Conservation (phyloP, 768 basidiomycete species). For the Austroboletus festivus region DNA sequence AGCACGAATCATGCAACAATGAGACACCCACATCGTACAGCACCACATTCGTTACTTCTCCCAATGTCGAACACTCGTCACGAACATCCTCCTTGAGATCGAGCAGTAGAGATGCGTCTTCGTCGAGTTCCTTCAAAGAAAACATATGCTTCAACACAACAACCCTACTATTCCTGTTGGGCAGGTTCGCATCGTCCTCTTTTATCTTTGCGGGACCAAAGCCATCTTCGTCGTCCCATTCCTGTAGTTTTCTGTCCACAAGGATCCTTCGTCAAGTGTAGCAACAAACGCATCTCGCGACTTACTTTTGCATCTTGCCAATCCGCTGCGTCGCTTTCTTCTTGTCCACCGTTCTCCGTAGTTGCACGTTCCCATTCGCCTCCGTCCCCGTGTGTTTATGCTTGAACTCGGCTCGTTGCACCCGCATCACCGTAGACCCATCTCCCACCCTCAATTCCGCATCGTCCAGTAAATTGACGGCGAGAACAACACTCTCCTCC, state of each 20-base stretch:
- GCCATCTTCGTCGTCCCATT: slow-evolving; percentile 95
- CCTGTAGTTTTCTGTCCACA: slow-evolving; percentile 70
- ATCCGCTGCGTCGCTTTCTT: slow-evolving; percentile 73
- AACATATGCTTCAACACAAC: slow-evolving; percentile 98
- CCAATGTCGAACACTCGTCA: slow-evolving; percentile 85
- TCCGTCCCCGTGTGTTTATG: slow-evolving; percentile 56
- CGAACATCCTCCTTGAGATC: slow-evolving; percentile 97
- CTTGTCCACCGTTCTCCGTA: slow-evolving; percentile 67
- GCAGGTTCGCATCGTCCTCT: slow-evolving; percentile 44
- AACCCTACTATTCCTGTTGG: slow-evolving; percentile 65
- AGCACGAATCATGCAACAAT: not conserved
- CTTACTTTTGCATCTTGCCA: slow-evolving; percentile 83
- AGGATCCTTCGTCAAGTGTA: not conserved
- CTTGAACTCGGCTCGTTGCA: slow-evolving; percentile 72
- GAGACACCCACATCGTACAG: slow-evolving; percentile 80
- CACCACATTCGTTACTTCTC: slow-evolving; percentile 94
- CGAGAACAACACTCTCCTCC: slow-evolving; percentile 89
- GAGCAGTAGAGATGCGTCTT: slow-evolving; percentile 80
- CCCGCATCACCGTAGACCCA: slow-evolving; percentile 65
- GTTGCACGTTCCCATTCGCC: slow-evolving; percentile 42
- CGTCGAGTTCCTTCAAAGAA: slow-evolving; percentile 75
- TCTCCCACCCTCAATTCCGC: slow-evolving; percentile 87
- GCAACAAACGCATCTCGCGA: not conserved
- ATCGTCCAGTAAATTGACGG: slow-evolving; percentile 83
- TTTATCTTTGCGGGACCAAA: slow-evolving; percentile 71